Evolutionary conservation across 306 rosid species (phyloP).

Genomic region (Abrus precatorius): DNA sequence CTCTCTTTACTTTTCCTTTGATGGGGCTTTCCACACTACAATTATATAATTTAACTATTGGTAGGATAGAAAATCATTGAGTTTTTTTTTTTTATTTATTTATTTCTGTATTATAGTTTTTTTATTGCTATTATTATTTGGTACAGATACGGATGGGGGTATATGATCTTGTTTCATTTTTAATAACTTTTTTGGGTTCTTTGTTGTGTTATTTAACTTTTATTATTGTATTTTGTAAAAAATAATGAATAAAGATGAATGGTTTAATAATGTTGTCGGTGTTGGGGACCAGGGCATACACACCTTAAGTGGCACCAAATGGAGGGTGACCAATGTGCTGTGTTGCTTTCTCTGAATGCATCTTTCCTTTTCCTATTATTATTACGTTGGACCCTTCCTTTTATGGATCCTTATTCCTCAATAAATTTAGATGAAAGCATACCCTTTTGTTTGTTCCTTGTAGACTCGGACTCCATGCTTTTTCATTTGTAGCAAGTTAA

Average conservation of each 20-base stretch:
- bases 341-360: conserved; percentile 26
- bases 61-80: conserved; percentile 47
- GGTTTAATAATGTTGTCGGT: conserved; percentile 45
- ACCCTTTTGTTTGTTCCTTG: background rate
- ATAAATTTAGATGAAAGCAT: conserved; percentile 38
- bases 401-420: conserved; percentile 32
- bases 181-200: conserved; percentile 30
- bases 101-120: background rate
- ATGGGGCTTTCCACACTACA: background rate
- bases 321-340: conserved; percentile 35
- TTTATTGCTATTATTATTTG: background rate
- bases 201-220: background rate
- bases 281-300: conserved; percentile 16
- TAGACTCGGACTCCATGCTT: background rate
- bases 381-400: background rate
- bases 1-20: background rate
- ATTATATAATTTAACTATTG: conserved; percentile 17
- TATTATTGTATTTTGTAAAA: conserved; percentile 33
- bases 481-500: background rate
- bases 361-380: background rate
- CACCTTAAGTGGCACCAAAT: background rate
- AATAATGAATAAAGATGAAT: conserved; percentile 33
- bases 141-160: conserved; percentile 1
- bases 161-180: conserved; percentile 25
- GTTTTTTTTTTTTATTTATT: background rate